Percentiles rank a stretch among this genome's conserved stretches.
These are phyloP conservation scores for Austropuccinia psidii DNA, from an alignment of 1,284 basidiomycete genomes.

Conservation along the genomic window DNA sequence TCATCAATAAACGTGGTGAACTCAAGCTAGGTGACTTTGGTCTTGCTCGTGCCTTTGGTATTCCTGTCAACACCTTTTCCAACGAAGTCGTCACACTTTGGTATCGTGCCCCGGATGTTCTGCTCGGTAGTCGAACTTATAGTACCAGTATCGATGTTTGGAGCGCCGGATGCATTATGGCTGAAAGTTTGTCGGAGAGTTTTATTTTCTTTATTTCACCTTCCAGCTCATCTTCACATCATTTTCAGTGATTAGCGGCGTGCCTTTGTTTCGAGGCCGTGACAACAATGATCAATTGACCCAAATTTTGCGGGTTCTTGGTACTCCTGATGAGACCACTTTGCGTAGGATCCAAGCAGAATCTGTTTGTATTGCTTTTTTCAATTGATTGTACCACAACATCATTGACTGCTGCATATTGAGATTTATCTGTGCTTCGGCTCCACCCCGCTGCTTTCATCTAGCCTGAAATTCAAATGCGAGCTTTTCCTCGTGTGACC, in stretches of 20 bases:
- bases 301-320: slow-evolving; percentile 95
- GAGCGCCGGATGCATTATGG: slow-evolving; percentile 98
- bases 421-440: background rate
- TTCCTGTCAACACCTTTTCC: slow-evolving; percentile 91
- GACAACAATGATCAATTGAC: slow-evolving; percentile 97
- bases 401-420: background rate
- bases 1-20: slow-evolving; percentile 95
- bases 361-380: slow-evolving; percentile 58
- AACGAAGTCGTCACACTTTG: slow-evolving; percentile 93
- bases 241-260: slow-evolving; percentile 72
- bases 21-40: slow-evolving; percentile 68
- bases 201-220: background rate
- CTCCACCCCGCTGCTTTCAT: too few relatives aligned
- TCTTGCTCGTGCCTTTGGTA: slow-evolving; percentile 79
- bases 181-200: slow-evolving; percentile 53
- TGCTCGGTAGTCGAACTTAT: slow-evolving; percentile 93
- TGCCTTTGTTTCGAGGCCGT: slow-evolving; percentile 90
- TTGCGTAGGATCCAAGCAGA: slow-evolving; percentile 84
- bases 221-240: background rate
- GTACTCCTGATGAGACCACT: slow-evolving; percentile 84
- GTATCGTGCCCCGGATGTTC: slow-evolving; percentile 98
- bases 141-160: slow-evolving; percentile 98
- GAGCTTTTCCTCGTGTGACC: slow-evolving; percentile 81
- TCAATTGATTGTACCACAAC: slow-evolving; percentile 11
- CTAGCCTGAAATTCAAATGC: slow-evolving; percentile 81